Conservation (phyloP, 2,329 filamentous ascomycete genomes). For the Cryphonectria japonica region DNA sequence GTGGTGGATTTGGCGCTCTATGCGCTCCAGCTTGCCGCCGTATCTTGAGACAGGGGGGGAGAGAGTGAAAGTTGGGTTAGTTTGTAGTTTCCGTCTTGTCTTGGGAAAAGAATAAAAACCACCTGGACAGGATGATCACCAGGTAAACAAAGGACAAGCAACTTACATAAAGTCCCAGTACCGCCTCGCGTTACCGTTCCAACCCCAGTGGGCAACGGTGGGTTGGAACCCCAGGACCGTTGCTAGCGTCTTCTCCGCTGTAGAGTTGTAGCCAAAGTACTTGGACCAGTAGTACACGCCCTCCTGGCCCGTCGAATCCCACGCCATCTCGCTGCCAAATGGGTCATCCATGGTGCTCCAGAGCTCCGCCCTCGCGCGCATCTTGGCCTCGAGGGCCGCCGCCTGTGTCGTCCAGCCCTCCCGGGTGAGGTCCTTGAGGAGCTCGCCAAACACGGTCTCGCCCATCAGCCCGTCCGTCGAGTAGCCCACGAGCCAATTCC, state of each 20-base stretch:
- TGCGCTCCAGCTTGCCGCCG: conserved; percentile 46
- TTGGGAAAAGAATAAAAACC: not conserved
- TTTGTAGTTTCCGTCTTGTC: no score
- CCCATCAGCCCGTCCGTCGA: conserved; percentile 59
- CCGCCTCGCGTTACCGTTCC: conserved; percentile 63
- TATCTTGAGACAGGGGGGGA: conserved; percentile 37
- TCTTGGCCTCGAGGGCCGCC: conserved; percentile 45
- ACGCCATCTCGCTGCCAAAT: conserved; percentile 64
- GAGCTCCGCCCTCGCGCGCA: conserved; percentile 51
- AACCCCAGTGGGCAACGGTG: conserved; percentile 63
- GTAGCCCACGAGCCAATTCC: conserved; percentile 42
- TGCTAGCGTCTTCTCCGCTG: conserved; percentile 53
- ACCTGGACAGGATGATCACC: not conserved
- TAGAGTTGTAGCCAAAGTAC: conserved; percentile 54
- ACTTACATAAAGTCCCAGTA: conserved; percentile 59
- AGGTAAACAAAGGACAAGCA: not conserved
- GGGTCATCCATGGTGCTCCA: conserved; percentile 58
- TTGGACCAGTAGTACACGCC: conserved; percentile 63
- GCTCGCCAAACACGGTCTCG: conserved; percentile 59
- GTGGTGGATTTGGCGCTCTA: conserved; percentile 60
- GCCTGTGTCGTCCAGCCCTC: conserved; percentile 50
- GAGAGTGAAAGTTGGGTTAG: no score
- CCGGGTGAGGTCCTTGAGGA: conserved; percentile 53
- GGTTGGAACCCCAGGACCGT: conserved; percentile 61
- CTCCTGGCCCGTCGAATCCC: conserved; percentile 66